Evolutionary conservation across 2,329 filamentous ascomycete species (phyloP).

Genomic region (Metarhizium brunneum): DNA sequence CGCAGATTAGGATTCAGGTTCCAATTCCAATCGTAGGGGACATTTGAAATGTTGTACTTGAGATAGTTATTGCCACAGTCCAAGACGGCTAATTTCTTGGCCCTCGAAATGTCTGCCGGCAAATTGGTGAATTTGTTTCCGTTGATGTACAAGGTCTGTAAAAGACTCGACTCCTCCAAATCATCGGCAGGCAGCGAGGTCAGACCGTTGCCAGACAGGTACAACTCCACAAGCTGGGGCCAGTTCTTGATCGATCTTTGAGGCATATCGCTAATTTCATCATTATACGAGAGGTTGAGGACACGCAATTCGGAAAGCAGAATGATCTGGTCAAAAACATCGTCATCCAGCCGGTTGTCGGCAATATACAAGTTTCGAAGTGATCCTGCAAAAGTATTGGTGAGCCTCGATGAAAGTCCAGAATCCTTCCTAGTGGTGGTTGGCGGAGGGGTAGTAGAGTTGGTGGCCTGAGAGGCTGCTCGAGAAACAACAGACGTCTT

Average conservation of each 20-base stretch:
- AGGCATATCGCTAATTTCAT: conserved; percentile 78
- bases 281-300: conserved; percentile 91
- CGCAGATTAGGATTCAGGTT: conserved; percentile 93
- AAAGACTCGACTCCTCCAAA: conserved; percentile 75
- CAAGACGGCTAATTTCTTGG: conserved; percentile 81
- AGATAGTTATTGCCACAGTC: conserved; percentile 92
- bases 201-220: conserved; percentile 89
- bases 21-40: conserved; percentile 99
- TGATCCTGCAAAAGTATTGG: conserved; percentile 81
- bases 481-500: conserved; percentile 79
- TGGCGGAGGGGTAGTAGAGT: conserved; percentile 38
- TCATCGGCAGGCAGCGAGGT: conserved; percentile 89
- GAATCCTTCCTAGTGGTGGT: conserved; percentile 72
- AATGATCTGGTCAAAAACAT: conserved; percentile 86
- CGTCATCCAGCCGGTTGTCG: conserved; percentile 89
- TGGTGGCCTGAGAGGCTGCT: conserved; percentile 36
- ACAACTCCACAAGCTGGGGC: conserved; percentile 84
- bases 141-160: conserved; percentile 91
- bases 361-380: conserved; percentile 79
- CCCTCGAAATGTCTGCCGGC: conserved; percentile 88
- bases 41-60: conserved; percentile 98
- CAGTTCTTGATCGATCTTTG: conserved; percentile 80
- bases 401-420: conserved; percentile 66
- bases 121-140: conserved; percentile 96
- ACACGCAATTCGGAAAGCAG: conserved; percentile 75